Percentiles rank a stretch among this genome's conserved stretches.
Conservation (phyloP, 176 grass and related monocot genomes). For the Cenchrus americanus region DNA sequence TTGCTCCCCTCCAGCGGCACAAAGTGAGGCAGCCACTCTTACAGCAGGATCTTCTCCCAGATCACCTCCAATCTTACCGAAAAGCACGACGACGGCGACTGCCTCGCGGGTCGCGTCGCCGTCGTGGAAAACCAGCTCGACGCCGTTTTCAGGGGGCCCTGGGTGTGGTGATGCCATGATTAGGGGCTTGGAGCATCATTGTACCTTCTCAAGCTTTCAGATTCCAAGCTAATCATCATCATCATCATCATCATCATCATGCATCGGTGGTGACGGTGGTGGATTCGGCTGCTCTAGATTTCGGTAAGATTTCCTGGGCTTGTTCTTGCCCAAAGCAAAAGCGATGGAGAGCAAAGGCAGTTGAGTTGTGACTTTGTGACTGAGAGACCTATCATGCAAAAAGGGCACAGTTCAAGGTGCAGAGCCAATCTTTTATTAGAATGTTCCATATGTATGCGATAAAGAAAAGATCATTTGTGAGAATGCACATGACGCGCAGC, state of each 20-base stretch:
- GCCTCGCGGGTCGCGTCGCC: constrained; percentile 8
- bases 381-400: constrained; percentile 40
- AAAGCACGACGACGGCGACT: constrained; percentile 12
- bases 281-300: constrained; percentile 58
- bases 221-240: constrained; percentile 59
- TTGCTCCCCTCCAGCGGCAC: constrained; percentile 35
- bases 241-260: constrained; percentile 41
- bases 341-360: constrained; percentile 14
- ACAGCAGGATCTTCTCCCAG: constrained; percentile 18
- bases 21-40: constrained; percentile 47
- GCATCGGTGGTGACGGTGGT: constrained; percentile 42
- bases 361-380: constrained; percentile 26
- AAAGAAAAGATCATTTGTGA: not conserved
- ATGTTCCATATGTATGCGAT: constrained; percentile 34
- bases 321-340: constrained; percentile 41
- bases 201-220: constrained; percentile 37
- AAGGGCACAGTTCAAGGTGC: constrained; percentile 41
- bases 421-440: constrained; percentile 47
- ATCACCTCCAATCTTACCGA: constrained; percentile 42
- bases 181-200: constrained; percentile 48
- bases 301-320: constrained; percentile 48
- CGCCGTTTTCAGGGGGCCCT: constrained; percentile 25
- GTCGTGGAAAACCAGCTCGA: constrained; percentile 47
- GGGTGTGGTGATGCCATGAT: constrained; percentile 50
- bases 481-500: constrained; percentile 2